Percentiles rank a stretch among this genome's conserved stretches.
Evolutionary conservation across 768 basidiomycete species (phyloP).

Genomic region (Dacryopinax primogenitus): DNA sequence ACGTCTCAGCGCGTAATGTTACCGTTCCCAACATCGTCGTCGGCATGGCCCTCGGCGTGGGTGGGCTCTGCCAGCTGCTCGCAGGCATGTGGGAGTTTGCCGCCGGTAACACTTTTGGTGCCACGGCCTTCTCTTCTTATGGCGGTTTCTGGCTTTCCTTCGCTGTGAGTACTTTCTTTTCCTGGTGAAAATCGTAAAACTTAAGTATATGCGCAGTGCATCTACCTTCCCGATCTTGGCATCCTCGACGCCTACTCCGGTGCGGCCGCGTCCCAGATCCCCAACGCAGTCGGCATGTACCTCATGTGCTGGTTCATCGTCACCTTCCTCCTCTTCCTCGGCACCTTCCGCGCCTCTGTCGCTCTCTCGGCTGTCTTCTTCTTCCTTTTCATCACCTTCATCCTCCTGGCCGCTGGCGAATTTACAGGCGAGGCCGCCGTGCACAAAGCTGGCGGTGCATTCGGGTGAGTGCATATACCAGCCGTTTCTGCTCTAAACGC

Average conservation of each 20-base stretch:
- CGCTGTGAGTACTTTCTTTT: constrained; percentile 4
- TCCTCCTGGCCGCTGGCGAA: constrained; percentile 34
- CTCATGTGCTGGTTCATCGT: constrained; percentile 6
- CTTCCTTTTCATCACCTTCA: constrained; percentile 43
- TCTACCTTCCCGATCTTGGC: not conserved
- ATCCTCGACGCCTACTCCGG: constrained; percentile 1
- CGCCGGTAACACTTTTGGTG: constrained; percentile 43
- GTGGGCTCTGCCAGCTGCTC: constrained; percentile 72
- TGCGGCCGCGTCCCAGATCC: not conserved
- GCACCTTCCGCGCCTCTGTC: constrained; percentile 39
- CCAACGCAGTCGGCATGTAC: constrained; percentile 2
- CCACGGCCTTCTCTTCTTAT: constrained; percentile 20
- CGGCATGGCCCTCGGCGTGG: constrained; percentile 76
- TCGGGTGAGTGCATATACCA: constrained; percentile 23
- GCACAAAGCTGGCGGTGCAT: constrained; percentile 26
- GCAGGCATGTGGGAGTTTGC: constrained; percentile 81
- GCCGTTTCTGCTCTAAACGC: not conserved
- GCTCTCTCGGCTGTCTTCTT: constrained; percentile 39
- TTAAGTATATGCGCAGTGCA: not conserved
- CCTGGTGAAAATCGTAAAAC: not conserved
- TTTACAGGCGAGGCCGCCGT: constrained; percentile 23
- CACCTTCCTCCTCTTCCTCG: constrained; percentile 29
- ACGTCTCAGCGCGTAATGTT: constrained; percentile 45
- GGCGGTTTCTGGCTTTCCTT: constrained; percentile 21
- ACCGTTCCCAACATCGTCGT: constrained; percentile 54